phyloP scores from a whole-genome alignment of 2,329 filamentous ascomycete species.

The Hortaea werneckii region DNA sequence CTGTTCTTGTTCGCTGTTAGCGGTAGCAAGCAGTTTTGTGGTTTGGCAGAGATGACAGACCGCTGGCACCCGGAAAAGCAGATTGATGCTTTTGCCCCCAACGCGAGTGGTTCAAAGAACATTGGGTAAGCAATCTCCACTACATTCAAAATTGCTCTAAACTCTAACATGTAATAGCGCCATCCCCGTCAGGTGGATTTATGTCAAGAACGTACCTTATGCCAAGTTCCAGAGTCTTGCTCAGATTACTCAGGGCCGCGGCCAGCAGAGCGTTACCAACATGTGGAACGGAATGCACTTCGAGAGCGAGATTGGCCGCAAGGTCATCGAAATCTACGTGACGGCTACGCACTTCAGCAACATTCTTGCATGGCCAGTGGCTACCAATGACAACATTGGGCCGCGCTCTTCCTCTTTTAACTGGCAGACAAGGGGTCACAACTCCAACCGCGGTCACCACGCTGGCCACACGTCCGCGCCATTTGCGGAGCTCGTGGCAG shows the following conservation, averaged over 20 bases:
- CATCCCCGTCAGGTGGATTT: constrained; percentile 19
- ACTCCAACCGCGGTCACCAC: neutral
- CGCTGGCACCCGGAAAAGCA: constrained; percentile 10
- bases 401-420: neutral
- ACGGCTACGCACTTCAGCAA: constrained; percentile 10
- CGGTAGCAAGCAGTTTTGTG: constrained; percentile 19
- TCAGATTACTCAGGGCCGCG: constrained; percentile 12
- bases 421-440: neutral
- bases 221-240: constrained; percentile 13
- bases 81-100: constrained; percentile 15
- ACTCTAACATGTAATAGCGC: constrained; percentile 9
- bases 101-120: constrained; percentile 7
- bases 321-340: constrained; percentile 19
- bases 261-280: constrained; percentile 17
- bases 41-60: constrained; percentile 21
- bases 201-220: constrained; percentile 21
- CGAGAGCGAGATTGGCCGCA: constrained; percentile 14
- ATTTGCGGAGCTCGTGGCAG: neutral
- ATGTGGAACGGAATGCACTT: constrained; percentile 27
- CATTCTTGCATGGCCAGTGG: constrained; percentile 5
- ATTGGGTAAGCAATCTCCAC: constrained; percentile 5
- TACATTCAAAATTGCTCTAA: neutral
- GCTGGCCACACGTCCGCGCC: neutral
- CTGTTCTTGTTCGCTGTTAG: constrained; percentile 23
- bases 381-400: neutral